Percentiles rank a stretch among this genome's conserved stretches.
Conservation (phyloP, 768 basidiomycete species). For the Kwoniella shandongensis region DNA sequence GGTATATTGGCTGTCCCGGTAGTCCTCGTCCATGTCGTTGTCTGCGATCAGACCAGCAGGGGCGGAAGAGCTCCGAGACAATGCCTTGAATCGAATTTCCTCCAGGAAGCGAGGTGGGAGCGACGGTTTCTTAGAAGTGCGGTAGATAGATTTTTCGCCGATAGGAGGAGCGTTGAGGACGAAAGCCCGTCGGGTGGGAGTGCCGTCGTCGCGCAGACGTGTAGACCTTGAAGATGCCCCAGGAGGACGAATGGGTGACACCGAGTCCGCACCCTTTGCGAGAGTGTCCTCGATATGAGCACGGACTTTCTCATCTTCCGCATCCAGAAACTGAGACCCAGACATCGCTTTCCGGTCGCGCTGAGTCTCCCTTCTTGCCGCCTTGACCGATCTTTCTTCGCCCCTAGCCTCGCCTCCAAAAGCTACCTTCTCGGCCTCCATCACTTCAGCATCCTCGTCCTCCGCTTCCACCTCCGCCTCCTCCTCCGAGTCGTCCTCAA, state of each 20-base stretch:
- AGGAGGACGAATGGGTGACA: slow-evolving; percentile 51
- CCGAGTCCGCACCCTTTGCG: slow-evolving; percentile 60
- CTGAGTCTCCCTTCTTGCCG: slow-evolving; percentile 25
- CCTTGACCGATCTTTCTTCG: slow-evolving; percentile 25
- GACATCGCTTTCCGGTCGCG: slow-evolving; percentile 40
- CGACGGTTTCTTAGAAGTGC: slow-evolving; percentile 30
- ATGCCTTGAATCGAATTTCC: slow-evolving; percentile 43
- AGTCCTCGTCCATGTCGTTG: slow-evolving; percentile 60
- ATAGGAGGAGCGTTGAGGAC: slow-evolving; percentile 40
- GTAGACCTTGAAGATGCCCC: slow-evolving; percentile 32
- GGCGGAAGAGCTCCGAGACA: slow-evolving; percentile 46
- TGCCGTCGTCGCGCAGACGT: slow-evolving; percentile 38
- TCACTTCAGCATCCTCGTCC: slow-evolving; percentile 50
- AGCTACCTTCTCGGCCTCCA: slow-evolving; percentile 48
- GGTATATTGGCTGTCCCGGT: slow-evolving; percentile 58
- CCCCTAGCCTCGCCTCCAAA: slow-evolving; percentile 29
- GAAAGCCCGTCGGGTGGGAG: slow-evolving; percentile 20
- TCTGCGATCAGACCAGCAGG: slow-evolving; percentile 34
- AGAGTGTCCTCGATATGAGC: slow-evolving; percentile 85
- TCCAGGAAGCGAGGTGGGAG: slow-evolving; percentile 51
- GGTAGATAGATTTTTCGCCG: slow-evolving; percentile 42
- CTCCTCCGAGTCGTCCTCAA: slow-evolving; percentile 23
- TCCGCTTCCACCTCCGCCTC: slow-evolving; percentile 35
- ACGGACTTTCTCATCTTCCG: slow-evolving; percentile 59
- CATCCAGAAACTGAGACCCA: slow-evolving; percentile 54